These are phyloP conservation scores for Clarireedia hainanense DNA, from an alignment of 2,329 filamentous ascomycete genomes.

Conservation along the genomic window DNA sequence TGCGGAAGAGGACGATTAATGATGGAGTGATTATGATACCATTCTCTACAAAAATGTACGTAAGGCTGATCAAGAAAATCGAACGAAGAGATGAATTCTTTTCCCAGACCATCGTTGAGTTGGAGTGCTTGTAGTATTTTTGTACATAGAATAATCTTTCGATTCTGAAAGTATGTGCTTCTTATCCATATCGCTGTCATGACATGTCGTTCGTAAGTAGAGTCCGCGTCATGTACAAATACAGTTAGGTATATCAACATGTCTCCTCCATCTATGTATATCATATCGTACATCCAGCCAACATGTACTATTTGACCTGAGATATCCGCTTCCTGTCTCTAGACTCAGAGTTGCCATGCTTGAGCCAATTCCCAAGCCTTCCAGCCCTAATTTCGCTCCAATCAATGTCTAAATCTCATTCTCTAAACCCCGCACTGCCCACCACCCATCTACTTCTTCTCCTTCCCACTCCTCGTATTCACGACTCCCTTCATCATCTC, in stretches of 20 bases:
- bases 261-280: too few species aligned
- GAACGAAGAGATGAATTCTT: constrained; percentile 2
- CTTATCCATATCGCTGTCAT: background rate
- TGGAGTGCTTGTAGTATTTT: constrained; percentile 12
- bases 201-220: background rate
- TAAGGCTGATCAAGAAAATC: background rate
- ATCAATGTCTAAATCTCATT: background rate
- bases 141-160: constrained; percentile 27
- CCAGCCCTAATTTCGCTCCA: background rate
- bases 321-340: too few species aligned
- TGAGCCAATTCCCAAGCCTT: too few species aligned
- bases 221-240: background rate
- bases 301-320: too few species aligned
- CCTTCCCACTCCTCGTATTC: constrained; percentile 16
- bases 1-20: constrained; percentile 22
- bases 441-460: constrained; percentile 30
- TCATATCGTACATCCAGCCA: too few species aligned
- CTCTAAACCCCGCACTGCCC: constrained; percentile 27
- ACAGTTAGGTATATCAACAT: too few species aligned
- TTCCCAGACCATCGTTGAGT: background rate
- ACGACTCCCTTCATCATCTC: constrained; percentile 25
- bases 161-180: constrained; percentile 10
- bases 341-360: too few species aligned
- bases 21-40: constrained; percentile 1
- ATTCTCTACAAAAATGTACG: constrained; percentile 7